phyloP scores from a whole-genome alignment of 495 filamentous ascomycete genomes.

The Penicillium herquei region DNA sequence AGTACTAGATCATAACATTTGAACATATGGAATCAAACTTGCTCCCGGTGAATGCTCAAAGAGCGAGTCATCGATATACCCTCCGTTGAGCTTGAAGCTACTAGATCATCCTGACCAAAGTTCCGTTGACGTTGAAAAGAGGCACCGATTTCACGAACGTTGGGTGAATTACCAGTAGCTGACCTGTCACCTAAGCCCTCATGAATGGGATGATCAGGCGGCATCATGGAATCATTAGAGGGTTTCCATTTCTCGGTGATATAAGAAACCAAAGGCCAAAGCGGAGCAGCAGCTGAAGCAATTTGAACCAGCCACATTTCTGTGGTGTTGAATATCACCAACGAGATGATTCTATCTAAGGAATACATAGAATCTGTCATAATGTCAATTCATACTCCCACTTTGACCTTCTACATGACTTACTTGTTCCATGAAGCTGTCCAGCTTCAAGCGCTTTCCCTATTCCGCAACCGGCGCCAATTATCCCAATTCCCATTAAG shows the following conservation, averaged over 20 bases:
- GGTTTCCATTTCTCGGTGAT: neutral
- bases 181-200: too few relatives aligned
- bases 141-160: too few relatives aligned
- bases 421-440: neutral
- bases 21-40: neutral
- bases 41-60: neutral
- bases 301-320: neutral
- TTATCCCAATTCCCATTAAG: neutral
- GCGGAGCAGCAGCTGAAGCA: neutral
- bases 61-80: neutral
- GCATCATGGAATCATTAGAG: too few relatives aligned
- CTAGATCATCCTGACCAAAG: neutral
- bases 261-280: neutral
- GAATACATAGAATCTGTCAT: neutral
- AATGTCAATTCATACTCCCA: neutral
- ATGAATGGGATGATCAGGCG: too few relatives aligned
- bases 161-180: too few relatives aligned
- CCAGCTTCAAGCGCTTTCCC: neutral
- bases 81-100: neutral
- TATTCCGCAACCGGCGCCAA: neutral
- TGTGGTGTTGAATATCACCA: neutral
- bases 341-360: neutral
- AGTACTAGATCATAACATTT: neutral
- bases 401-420: neutral
- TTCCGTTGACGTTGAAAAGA: too few relatives aligned